Base-by-base conservation (phyloP, 116 monocot genomes). In the Posidonia oceanica region DNA sequence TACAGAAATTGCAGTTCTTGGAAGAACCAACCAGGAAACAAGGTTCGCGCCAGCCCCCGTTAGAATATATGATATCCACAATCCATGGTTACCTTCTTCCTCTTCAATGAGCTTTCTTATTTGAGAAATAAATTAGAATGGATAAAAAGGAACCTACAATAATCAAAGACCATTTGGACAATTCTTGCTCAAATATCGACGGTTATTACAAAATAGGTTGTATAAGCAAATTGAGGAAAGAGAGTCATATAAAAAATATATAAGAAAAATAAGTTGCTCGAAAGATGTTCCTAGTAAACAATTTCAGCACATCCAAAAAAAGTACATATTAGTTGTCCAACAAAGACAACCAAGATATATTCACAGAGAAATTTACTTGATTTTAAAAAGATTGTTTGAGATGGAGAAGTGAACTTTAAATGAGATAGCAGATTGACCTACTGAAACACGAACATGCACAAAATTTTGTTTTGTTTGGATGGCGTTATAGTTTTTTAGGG, bases 41-140 rank as follows among this genome's bases (percentile, higher is more conserved):
- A 92, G 74, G 68, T 89, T 92, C 69, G 97, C 92, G 59, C 97
- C 97, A 64, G 82, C 91, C 81, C 97, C 97, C 1, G 93, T 90
- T 61, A 89, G 29, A 70, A 97, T 83, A 72, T 97, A 97, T 54
- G 97, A 92, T 52, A 97, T 80, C 97, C 97, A 97, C 80, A 97
- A 70, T 20, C 83, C 97, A 68, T 92, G 79, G 54, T 73, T 89
- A 44, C 97, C 97, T 82, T 97, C 93, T 75, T 97, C 97, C 71
- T 97, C 97, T 77, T 97, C 97, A 69, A 92, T 89, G 58, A 97
- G 85, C 77, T 97, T 97, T 66, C 97, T 92, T 97, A 75, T 78
- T 70, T 70, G 5, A 18, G 17, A 41, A 17, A n/a, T 39, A 70
- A 39, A 39, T 58, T 48, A 60, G 8, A 75, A 59, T 3, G 56